Conservation (phyloP, 768 basidiomycete species). For the Guyanaporus albipodus region DNA sequence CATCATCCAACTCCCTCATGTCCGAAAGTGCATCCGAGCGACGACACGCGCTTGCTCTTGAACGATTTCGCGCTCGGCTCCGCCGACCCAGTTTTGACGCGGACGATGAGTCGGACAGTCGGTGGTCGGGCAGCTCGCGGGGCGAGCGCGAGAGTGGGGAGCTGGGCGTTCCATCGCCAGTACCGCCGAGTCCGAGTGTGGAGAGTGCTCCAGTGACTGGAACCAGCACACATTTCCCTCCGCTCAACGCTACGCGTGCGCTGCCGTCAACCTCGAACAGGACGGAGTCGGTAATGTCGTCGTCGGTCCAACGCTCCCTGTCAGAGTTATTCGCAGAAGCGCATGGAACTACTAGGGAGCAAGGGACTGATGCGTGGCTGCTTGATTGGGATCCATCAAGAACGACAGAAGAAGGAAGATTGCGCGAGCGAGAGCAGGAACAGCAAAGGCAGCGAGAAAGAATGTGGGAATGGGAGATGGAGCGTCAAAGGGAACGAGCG, state of each 20-base stretch:
- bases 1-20: constrained; percentile 38
- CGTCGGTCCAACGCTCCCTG: constrained; percentile 18
- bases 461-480: constrained; percentile 20
- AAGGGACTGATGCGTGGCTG: constrained; percentile 10
- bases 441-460: constrained; percentile 16
- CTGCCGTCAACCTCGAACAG: constrained; percentile 2
- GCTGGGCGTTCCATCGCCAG: constrained; percentile 11
- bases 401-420: constrained; percentile 9
- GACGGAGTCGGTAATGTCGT: constrained; percentile 5
- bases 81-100: constrained; percentile 21
- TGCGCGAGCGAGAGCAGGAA: constrained; percentile 3
- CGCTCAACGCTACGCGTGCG: not conserved
- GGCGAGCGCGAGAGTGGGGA: constrained; percentile 14
- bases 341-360: constrained; percentile 6
- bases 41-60: constrained; percentile 36
- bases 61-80: constrained; percentile 29
- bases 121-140: constrained; percentile 19
- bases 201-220: constrained; percentile 13
- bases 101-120: constrained; percentile 24
- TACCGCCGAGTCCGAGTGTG: constrained; percentile 9
- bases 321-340: constrained; percentile 23
- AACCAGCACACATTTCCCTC: constrained; percentile 7
- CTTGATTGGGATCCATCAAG: constrained; percentile 19
- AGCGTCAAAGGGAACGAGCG: constrained; percentile 16
- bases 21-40: constrained; percentile 44